Evolutionary conservation across 768 basidiomycete genomes (phyloP).

Genomic region (Phlebiopsis gigantea): DNA sequence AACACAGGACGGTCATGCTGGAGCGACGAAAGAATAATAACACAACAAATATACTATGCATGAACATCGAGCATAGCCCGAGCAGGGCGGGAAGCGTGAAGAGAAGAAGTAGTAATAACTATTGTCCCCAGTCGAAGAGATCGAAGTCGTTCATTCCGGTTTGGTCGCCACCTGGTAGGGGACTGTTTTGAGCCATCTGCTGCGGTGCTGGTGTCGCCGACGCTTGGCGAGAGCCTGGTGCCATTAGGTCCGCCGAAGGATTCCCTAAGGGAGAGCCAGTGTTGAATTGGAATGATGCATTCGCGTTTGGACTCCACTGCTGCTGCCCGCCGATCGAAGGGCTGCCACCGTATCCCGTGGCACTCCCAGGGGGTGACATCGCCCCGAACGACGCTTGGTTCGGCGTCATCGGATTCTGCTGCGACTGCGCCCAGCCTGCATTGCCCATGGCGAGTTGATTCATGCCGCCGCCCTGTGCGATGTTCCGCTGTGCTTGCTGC

Average conservation of each 20-base stretch:
- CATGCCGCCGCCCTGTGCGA: constrained; percentile 32
- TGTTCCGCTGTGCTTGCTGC: constrained; percentile 30
- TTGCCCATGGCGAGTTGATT: constrained; percentile 1
- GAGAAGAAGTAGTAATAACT: constrained; percentile 22
- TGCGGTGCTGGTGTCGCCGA: constrained; percentile 40
- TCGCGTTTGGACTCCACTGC: constrained; percentile 15
- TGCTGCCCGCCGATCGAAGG: constrained; percentile 16
- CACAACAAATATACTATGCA: constrained; percentile 17
- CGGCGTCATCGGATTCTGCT: constrained; percentile 12
- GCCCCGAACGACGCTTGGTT: constrained; percentile 10
- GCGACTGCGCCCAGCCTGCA: constrained; percentile 21
- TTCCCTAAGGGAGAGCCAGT: constrained; percentile 18
- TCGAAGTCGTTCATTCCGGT: constrained; percentile 46
- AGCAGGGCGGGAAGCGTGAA: neutral
- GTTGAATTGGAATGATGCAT: constrained; percentile 18
- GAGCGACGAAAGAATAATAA: constrained; percentile 8
- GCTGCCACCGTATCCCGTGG: constrained; percentile 7
- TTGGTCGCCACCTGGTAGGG: constrained; percentile 33
- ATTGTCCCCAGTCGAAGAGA: constrained; percentile 43
- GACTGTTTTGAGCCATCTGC: constrained; percentile 33
- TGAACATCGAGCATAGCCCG: constrained; percentile 12
- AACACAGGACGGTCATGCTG: constrained; percentile 19
- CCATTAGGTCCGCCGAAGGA: constrained; percentile 10
- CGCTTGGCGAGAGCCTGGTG: constrained; percentile 37
- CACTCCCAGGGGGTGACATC: constrained; percentile 18